These are phyloP conservation scores for Rhizopus sp. DNA, from an alignment of 371 early-diverging fungal genomes.

Conservation along the genomic window DNA sequence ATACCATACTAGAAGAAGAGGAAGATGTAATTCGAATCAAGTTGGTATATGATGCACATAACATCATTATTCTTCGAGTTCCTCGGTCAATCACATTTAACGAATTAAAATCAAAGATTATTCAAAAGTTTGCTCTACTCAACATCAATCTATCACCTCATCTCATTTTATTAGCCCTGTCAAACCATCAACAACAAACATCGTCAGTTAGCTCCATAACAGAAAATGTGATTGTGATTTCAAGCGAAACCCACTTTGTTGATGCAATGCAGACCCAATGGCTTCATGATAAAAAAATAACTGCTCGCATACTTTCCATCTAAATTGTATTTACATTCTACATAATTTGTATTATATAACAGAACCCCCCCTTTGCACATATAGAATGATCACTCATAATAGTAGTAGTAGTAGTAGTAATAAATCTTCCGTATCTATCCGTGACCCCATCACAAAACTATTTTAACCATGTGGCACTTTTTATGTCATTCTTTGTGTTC, in stretches of 20 bases:
- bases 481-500: too few relatives aligned
- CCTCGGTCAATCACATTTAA: slow-evolving; percentile 7
- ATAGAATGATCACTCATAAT: too few relatives aligned
- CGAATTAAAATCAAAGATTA: slow-evolving; percentile 3
- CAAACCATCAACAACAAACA: slow-evolving; percentile 3
- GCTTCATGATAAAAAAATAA: slow-evolving; percentile 3
- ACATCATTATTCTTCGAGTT: slow-evolving; percentile 19
- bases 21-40: slow-evolving; percentile 14
- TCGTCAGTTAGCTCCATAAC: slow-evolving; percentile 7
- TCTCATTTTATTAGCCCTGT: background rate
- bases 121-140: slow-evolving; percentile 18
- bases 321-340: too few relatives aligned
- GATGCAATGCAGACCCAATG: slow-evolving; percentile 8
- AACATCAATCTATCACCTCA: slow-evolving; percentile 4
- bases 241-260: background rate
- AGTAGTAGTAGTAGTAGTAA: too few relatives aligned
- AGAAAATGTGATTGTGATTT: background rate
- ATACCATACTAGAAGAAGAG: slow-evolving; percentile 1
- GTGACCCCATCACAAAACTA: too few relatives aligned
- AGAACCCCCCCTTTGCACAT: too few relatives aligned
- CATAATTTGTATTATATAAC: too few relatives aligned
- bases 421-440: too few relatives aligned
- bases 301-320: slow-evolving; percentile 6
- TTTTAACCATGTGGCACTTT: too few relatives aligned
- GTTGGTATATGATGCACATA: slow-evolving; percentile 15